Conservation (phyloP, 306 rosid species). For the Trifolium fragiferum region DNA sequence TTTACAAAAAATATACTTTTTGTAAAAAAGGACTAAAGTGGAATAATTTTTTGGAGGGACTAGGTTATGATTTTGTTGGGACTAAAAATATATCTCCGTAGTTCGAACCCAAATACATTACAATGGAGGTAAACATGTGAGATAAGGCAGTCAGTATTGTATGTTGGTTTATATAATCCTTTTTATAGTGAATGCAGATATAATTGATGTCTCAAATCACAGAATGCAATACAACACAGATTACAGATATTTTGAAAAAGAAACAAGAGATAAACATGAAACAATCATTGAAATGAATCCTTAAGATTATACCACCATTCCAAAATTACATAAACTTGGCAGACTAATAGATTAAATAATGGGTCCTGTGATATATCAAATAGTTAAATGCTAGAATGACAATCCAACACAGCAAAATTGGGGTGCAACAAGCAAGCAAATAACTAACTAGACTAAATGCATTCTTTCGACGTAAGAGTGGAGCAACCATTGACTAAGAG, state of each 20-base stretch:
- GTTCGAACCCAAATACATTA: no score
- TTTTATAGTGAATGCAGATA: no score
- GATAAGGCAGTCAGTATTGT: no score
- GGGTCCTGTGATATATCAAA: neutral
- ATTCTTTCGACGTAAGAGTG: constrained; percentile 86
- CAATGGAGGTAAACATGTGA: no score
- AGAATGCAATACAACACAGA: neutral
- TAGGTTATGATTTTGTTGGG: no score
- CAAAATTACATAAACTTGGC: neutral
- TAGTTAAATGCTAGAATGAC: neutral
- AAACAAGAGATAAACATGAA: neutral
- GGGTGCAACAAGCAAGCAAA: constrained; percentile 4
- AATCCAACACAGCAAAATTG: constrained; percentile 51
- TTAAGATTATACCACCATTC: neutral
- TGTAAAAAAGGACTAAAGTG: no score
- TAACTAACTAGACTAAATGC: constrained; percentile 75
- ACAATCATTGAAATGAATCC: neutral
- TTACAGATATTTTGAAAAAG: neutral
- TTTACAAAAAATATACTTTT: no score
- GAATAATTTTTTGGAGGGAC: no score
- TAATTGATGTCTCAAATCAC: neutral
- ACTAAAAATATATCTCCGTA: no score
- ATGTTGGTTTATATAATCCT: no score
- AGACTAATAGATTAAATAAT: neutral
- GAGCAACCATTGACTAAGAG: constrained; percentile 80